Base-by-base conservation (phyloP, 768 basidiomycete genomes). In the Rickenella mellea region DNA sequence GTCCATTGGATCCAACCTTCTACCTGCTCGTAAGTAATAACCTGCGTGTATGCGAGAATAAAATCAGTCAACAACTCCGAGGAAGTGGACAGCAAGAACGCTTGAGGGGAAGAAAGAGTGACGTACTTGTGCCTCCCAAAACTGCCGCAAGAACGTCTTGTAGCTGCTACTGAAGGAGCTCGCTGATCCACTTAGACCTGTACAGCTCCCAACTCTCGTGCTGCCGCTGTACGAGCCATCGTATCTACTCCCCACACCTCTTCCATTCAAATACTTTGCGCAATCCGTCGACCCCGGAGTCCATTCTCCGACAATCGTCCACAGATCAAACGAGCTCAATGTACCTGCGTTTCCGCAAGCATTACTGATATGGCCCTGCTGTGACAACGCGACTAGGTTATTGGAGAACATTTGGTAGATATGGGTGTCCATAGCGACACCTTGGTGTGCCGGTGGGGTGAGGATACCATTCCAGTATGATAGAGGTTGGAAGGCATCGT, bases 221-320 rank as follows among this genome's bases (percentile, higher is more conserved):
- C 84, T 81, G 9, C 84, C 88, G 5, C 71, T 58, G 48, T 61
- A 76, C 6, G 75, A 63, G 22, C 85, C 85, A 44, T 73, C 79
- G 49, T 73, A 80, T 22, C 73, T 57, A 2, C 71, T 63, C 3
- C 83, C 81, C 29, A 67, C 50, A 2, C 85, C 87, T 32, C 87
- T 77, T 3, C 91, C 91, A 50, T 93, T 93, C 36, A 96, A 67
- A 58, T 84, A 86, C 53, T 73, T 80, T 11, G 81, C 80, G 48
- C 86, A 87, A 53, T 88, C 88, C 6, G 75, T 89, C 40, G 71
- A 62, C 2, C 82, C 83, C 2, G 85, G 73, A 1, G 83, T 78
- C 80, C 86, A 96, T 64, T 96, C 91, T 30, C 91, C 90, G 19
- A 91, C 87, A 32, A 91, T 68, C 12, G 76, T 70, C 90, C 87